phyloP scores from a whole-genome alignment of 371 early-diverging fungal genomes.

The Rhizopus microsporus region DNA sequence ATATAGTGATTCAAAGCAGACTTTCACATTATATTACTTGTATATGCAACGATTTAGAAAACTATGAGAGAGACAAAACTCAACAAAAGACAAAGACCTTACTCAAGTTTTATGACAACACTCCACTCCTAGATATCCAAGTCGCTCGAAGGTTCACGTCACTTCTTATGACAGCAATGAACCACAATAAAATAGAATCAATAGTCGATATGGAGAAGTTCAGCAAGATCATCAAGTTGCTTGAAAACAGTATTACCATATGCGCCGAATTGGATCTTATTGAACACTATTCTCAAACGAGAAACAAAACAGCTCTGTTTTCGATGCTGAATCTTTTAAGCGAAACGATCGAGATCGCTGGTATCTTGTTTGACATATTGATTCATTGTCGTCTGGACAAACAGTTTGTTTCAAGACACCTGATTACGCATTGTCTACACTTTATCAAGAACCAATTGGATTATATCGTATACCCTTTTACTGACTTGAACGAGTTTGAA shows the following conservation, averaged over 20 bases:
- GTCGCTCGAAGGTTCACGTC: slow-evolving; percentile 16
- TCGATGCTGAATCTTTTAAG: background rate
- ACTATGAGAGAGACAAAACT: slow-evolving; percentile 10
- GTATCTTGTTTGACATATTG: slow-evolving; percentile 30
- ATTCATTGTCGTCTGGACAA: slow-evolving; percentile 31
- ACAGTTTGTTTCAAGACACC: slow-evolving; percentile 27
- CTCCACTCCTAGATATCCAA: slow-evolving; percentile 17
- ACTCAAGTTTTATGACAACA: slow-evolving; percentile 17
- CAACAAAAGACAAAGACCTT: slow-evolving; percentile 8
- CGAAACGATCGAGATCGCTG: slow-evolving; percentile 29
- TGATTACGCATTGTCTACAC: slow-evolving; percentile 34
- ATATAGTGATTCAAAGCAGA: slow-evolving; percentile 14
- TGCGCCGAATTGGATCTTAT: slow-evolving; percentile 23
- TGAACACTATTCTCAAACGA: slow-evolving; percentile 9
- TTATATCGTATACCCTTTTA: slow-evolving; percentile 41
- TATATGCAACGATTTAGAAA: slow-evolving; percentile 21
- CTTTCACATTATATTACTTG: slow-evolving; percentile 18
- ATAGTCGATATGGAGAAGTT: slow-evolving; percentile 14
- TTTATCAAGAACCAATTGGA: slow-evolving; percentile 34
- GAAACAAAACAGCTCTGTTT: slow-evolving; percentile 1
- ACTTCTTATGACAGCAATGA: background rate
- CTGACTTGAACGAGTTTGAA: slow-evolving; percentile 29
- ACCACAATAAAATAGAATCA: slow-evolving; percentile 9
- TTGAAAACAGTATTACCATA: slow-evolving; percentile 20
- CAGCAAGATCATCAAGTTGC: slow-evolving; percentile 20